These are phyloP conservation scores for Pseudogymnoascus sp. DNA, from an alignment of 2,329 filamentous ascomycete genomes.

Conservation along the genomic window DNA sequence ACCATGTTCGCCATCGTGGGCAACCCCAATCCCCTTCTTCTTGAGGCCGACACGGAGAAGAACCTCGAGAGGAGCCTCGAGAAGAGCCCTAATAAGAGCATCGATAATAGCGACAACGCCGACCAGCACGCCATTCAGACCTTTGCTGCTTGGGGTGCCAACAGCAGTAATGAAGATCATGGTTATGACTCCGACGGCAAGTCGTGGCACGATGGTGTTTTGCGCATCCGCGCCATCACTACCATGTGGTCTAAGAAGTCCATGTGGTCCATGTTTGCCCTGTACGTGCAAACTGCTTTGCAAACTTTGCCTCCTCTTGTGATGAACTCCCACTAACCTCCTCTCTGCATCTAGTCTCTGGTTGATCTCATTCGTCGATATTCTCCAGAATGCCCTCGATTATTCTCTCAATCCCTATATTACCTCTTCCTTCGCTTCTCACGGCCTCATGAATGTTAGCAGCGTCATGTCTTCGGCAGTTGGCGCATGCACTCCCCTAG, in stretches of 20 bases:
- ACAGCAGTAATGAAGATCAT: background rate
- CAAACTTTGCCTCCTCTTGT: background rate
- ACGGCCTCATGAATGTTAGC: constrained; percentile 1
- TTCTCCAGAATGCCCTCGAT: constrained; percentile 4
- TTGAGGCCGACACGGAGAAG: background rate
- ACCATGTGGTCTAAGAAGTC: background rate
- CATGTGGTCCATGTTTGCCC: background rate
- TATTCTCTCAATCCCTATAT: background rate
- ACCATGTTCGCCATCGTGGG: background rate
- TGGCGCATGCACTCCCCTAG: constrained; percentile 28
- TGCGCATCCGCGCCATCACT: constrained; percentile 1
- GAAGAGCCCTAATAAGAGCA: background rate
- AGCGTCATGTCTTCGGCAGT: constrained; percentile 21
- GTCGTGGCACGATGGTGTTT: constrained; percentile 3
- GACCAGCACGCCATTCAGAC: background rate
- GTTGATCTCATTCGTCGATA: constrained; percentile 7
- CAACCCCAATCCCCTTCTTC: background rate
- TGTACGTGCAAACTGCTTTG: background rate
- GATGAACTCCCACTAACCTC: background rate
- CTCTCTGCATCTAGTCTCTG: background rate
- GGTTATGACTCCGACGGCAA: background rate
- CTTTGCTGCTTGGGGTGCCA: background rate
- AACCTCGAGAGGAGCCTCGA: background rate
- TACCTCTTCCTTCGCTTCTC: background rate
- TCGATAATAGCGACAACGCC: background rate